phyloP scores from a whole-genome alignment of 108 stramenopile species.

The Epithemia pelagica region DNA sequence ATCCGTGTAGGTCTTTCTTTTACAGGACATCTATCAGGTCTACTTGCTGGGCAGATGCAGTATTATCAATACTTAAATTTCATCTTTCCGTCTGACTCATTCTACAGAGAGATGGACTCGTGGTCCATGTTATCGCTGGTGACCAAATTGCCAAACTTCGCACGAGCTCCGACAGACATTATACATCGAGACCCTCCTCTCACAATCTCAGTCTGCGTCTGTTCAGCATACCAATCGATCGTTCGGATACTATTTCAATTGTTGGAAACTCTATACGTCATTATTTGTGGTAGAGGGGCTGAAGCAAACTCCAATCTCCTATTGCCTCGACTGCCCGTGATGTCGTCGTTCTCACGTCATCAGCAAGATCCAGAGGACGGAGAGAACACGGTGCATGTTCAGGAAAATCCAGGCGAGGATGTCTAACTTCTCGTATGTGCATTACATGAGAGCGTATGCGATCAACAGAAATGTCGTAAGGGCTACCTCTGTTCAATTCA shows the following conservation, averaged over 20 bases:
- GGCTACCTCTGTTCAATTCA: too few relatives aligned
- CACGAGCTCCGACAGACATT: neutral
- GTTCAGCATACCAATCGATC: neutral
- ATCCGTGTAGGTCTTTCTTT: constrained; percentile 17
- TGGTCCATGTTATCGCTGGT: constrained; percentile 20
- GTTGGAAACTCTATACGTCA: neutral
- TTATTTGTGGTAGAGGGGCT: neutral
- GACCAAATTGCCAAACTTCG: constrained; percentile 11
- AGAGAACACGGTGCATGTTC: too few relatives aligned
- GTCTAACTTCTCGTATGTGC: too few relatives aligned
- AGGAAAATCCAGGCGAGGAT: too few relatives aligned
- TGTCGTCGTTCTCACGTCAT: too few relatives aligned
- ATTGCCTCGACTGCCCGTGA: too few relatives aligned
- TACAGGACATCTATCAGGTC: constrained; percentile 70
- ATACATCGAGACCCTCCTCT: neutral
- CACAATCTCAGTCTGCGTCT: neutral
- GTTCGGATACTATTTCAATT: neutral
- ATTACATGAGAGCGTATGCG: too few relatives aligned
- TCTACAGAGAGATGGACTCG: neutral
- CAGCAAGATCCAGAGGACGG: too few relatives aligned
- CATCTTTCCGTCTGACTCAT: constrained; percentile 11
- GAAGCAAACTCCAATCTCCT: neutral
- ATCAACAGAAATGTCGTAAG: too few relatives aligned
- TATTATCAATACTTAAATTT: constrained; percentile 37
- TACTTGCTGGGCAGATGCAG: constrained; percentile 59